A percentile compares a stretch with the other conserved stretches of the same genome.
Evolutionary conservation across 768 basidiomycete genomes (phyloP).

Genomic region (Filobasidium floriforme): DNA sequence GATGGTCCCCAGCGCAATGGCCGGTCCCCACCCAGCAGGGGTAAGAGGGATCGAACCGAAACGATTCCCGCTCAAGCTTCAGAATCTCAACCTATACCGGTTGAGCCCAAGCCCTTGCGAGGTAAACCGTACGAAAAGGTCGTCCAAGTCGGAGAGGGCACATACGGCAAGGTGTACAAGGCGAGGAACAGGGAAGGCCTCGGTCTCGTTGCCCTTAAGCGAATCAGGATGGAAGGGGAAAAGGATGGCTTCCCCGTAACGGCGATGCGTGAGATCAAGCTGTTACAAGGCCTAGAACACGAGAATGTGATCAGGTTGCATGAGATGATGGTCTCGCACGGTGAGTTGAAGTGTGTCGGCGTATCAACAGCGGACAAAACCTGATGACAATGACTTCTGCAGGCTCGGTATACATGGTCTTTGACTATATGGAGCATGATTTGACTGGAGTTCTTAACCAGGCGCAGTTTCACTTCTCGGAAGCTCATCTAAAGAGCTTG

Average conservation of each 20-base stretch:
- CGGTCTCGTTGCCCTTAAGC: constrained; percentile 77
- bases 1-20: too few species aligned
- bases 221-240: constrained; percentile 96
- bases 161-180: constrained; percentile 97
- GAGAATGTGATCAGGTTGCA: constrained; percentile 78
- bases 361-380: constrained; percentile 1
- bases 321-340: constrained; percentile 99
- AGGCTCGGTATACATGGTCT: constrained; percentile 98
- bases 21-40: too few species aligned
- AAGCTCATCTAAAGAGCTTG: constrained; percentile 88
- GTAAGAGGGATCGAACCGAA: too few species aligned
- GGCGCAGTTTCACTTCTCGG: constrained; percentile 72
- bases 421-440: constrained; percentile 99
- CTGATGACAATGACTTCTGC: constrained; percentile 13
- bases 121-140: constrained; percentile 62
- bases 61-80: too few species aligned
- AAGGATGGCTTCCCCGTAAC: constrained; percentile 98
- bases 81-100: not conserved
- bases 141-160: constrained; percentile 93
- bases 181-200: constrained; percentile 75
- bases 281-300: constrained; percentile 83
- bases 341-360: constrained; percentile 48
- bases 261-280: constrained; percentile 96
- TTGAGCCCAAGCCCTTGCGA: not conserved
- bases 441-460: constrained; percentile 89